These are phyloP conservation scores for Leishmania arabica DNA, from an alignment of 208 protist genomes.

Conservation along the genomic window DNA sequence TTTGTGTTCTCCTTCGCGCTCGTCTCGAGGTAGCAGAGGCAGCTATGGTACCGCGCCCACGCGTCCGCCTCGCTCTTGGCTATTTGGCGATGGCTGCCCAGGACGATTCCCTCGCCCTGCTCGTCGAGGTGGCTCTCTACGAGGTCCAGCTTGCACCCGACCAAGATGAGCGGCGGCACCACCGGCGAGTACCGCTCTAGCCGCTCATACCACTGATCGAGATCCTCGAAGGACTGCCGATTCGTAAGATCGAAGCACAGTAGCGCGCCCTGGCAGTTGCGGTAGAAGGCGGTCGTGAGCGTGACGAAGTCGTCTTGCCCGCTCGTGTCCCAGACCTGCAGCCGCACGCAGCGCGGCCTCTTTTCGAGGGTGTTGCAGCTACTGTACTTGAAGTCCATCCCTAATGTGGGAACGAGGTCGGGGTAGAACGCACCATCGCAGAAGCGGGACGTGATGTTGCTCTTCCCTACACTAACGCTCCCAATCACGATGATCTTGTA, in stretches of 20 bases:
- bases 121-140: slow-evolving; percentile 59
- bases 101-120: slow-evolving; percentile 59
- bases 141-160: slow-evolving; percentile 87
- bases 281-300: slow-evolving; percentile 92
- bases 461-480: slow-evolving; percentile 91
- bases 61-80: slow-evolving; percentile 81
- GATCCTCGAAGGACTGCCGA: slow-evolving; percentile 82
- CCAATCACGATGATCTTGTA: slow-evolving; percentile 93
- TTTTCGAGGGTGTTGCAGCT: slow-evolving; percentile 76
- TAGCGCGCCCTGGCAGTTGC: slow-evolving; percentile 90
- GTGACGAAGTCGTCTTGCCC: slow-evolving; percentile 91
- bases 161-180: slow-evolving; percentile 80
- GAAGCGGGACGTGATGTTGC: slow-evolving; percentile 88
- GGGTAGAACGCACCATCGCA: slow-evolving; percentile 86
- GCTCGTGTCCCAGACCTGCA: slow-evolving; percentile 92
- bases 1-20: slow-evolving; percentile 92
- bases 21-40: slow-evolving; percentile 87
- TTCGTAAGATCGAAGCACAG: slow-evolving; percentile 98
- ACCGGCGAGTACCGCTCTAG: slow-evolving; percentile 60
- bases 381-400: slow-evolving; percentile 90
- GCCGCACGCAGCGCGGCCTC: slow-evolving; percentile 64
- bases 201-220: slow-evolving; percentile 84
- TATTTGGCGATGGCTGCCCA: slow-evolving; percentile 80
- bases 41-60: slow-evolving; percentile 73
- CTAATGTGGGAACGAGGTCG: slow-evolving; percentile 82